Evolutionary conservation across 257 asterid species (phyloP).

Genomic region (Eucommia ulmoides): DNA sequence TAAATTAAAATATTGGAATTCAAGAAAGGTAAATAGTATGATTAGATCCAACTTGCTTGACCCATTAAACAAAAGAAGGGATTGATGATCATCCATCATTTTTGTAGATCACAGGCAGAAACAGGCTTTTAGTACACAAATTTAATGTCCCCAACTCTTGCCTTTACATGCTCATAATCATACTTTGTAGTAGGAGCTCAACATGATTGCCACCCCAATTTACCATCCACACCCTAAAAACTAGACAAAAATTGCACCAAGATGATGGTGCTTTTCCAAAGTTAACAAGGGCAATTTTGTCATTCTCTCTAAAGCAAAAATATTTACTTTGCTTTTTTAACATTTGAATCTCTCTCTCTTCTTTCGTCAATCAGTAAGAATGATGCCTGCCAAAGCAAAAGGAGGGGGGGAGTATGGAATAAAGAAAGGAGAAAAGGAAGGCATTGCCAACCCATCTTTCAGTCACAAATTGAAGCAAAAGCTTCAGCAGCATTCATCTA

Average conservation of each 20-base stretch:
- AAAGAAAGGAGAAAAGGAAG: constrained; percentile 6
- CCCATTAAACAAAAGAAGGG: no score
- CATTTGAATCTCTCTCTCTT: constrained; percentile 9
- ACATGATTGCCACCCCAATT: constrained; percentile 6
- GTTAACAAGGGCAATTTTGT: neutral
- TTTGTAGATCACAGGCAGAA: no score
- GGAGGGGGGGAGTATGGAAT: constrained; percentile 19
- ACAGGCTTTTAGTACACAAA: neutral
- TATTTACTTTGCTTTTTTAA: constrained; percentile 7
- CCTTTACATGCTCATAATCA: constrained; percentile 13
- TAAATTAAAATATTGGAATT: no score
- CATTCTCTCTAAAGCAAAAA: constrained; percentile 4
- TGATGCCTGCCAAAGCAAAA: constrained; percentile 41
- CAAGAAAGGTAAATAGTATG: no score
- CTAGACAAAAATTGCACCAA: neutral
- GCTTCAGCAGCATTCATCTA: constrained; percentile 7
- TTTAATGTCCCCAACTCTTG: constrained; percentile 12
- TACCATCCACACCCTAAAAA: neutral
- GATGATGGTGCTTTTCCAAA: neutral
- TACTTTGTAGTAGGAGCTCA: neutral
- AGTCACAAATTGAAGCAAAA: constrained; percentile 10
- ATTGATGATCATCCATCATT: no score
- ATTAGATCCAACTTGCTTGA: no score
- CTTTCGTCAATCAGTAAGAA: constrained; percentile 8
- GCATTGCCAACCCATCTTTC: constrained; percentile 27